Conservation (phyloP, 805 yeast genomes). For the Metschnikowia dekortorum region DNA sequence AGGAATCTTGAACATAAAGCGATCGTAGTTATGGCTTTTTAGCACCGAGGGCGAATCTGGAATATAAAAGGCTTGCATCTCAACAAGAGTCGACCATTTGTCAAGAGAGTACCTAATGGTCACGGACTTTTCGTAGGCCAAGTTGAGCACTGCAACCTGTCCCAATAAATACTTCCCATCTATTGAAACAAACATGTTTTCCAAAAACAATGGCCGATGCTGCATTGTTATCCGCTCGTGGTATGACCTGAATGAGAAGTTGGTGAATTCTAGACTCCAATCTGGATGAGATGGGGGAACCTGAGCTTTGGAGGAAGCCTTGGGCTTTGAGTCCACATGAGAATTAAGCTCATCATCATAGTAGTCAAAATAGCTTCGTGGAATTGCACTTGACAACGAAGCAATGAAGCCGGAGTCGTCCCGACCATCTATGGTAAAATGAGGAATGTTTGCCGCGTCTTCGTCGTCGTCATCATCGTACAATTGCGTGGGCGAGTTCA, state of each 20-base stretch:
- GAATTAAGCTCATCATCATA: slow-evolving; percentile 18
- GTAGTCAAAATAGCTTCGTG: slow-evolving; percentile 12
- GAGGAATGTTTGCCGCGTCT: slow-evolving; percentile 9
- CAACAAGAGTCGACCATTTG: slow-evolving; percentile 71
- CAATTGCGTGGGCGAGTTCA: slow-evolving; percentile 49
- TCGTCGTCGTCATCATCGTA: slow-evolving; percentile 20
- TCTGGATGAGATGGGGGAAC: slow-evolving; percentile 12
- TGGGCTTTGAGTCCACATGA: slow-evolving; percentile 9
- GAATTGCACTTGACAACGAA: slow-evolving; percentile 1
- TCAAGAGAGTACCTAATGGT: slow-evolving; percentile 72
- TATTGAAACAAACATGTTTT: slow-evolving; percentile 53
- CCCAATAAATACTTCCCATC: slow-evolving; percentile 64
- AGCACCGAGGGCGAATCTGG: slow-evolving; percentile 51
- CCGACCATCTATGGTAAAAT: slow-evolving; percentile 18
- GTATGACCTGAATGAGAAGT: slow-evolving; percentile 45
- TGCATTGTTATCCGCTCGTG: slow-evolving; percentile 24
- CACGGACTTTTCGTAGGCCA: slow-evolving; percentile 64
- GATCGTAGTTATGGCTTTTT: slow-evolving; percentile 53
- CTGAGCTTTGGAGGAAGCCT: slow-evolving; percentile 16
- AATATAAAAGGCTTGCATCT: slow-evolving; percentile 58
- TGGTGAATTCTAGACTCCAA: slow-evolving; percentile 43
- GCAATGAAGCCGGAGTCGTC: slow-evolving; percentile 13
- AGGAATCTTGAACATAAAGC: slow-evolving; percentile 64
- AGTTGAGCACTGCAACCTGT: slow-evolving; percentile 71
- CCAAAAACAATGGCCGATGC: slow-evolving; percentile 42